Base-by-base conservation (phyloP, 306 rosid genomes). In the Carpinus viminea region DNA sequence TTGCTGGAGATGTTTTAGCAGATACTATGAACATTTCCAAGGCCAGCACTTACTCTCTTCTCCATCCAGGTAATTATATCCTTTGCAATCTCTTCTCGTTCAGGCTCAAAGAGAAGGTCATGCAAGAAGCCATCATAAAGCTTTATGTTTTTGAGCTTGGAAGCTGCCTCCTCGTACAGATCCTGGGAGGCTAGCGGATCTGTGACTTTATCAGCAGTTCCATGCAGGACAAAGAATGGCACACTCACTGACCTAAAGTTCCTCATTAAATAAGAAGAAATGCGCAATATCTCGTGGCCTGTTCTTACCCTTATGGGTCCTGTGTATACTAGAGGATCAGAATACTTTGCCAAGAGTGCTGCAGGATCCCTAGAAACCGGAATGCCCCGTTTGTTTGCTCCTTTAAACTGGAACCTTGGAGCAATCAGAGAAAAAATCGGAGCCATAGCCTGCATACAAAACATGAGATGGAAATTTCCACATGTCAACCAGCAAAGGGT, bases 331-430 rank as follows among this genome's bases (percentile, higher is more conserved):
- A 93, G 80, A 70, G 99, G 99, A 85, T 96, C 99, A 0, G 99
- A 90, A 78, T 93, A 96, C 86, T 96, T 96, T 0, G 98, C 98
- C 81, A 90, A 52, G 79, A 96, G 66, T 34, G 98, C 98, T 34
- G 94, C 98, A 26, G 98, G 98, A 83, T 96, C 99, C 78, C 99
- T 88, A 0, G 99, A 86, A 80, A 96, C 99, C 53, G 99, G 99
- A 84, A 96, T 96, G 65, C 99, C 99, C 89, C 94, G 87, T 80
- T 91, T 96, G 91, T 96, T 93, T 45, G 99, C 98, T 65, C 99
- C 99, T 83, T 96, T 96, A 38, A 96, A 90, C 87, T 96, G 99
- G 80, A 87, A 88, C 88, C 76, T 93, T 0, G 99, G 99, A 76
- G 83, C 93, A 18, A 96, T 90, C 83, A 96, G 68, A 53, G 99